phyloP scores from a whole-genome alignment of 1,139 yeast genomes.

The Yamadazyma dushanensis region DNA sequence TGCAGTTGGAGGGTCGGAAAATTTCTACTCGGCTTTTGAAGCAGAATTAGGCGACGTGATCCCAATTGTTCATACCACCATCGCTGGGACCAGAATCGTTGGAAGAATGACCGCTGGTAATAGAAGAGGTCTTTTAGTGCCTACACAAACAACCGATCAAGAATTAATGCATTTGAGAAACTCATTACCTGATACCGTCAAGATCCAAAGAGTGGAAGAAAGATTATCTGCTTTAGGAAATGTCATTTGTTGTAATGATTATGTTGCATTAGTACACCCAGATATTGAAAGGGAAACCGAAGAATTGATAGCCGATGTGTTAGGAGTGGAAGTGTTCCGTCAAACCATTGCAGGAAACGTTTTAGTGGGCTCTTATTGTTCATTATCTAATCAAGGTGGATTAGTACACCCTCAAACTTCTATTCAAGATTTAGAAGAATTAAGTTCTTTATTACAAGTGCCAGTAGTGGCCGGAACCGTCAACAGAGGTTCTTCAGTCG shows the following conservation, averaged over 20 bases:
- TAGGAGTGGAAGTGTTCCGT: slow-evolving; percentile 98
- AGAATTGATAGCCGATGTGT: slow-evolving; percentile 96
- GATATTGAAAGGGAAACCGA: slow-evolving; percentile 99
- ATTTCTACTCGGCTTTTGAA: slow-evolving; percentile 96
- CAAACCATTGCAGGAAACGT: slow-evolving; percentile 99
- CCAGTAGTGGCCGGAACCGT: slow-evolving; percentile 99
- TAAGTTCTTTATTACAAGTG: slow-evolving; percentile 91
- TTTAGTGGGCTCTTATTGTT: slow-evolving; percentile 93
- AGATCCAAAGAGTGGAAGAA: slow-evolving; percentile 97
- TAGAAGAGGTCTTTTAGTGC: slow-evolving; percentile 95
- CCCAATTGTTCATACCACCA: slow-evolving; percentile 95
- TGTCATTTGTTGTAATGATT: slow-evolving; percentile 97
- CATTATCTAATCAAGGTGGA: slow-evolving; percentile 96
- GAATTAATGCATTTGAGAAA: slow-evolving; percentile 97
- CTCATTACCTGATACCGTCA: slow-evolving; percentile 93
- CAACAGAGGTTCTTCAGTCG: slow-evolving; percentile 95
- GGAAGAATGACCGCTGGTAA: slow-evolving; percentile 99
- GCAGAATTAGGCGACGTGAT: slow-evolving; percentile 96
- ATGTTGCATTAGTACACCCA: slow-evolving; percentile 98
- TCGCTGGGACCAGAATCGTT: slow-evolving; percentile 96
- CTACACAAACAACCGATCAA: slow-evolving; percentile 98
- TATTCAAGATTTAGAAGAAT: slow-evolving; percentile 96
- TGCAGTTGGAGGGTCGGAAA: slow-evolving; percentile 97
- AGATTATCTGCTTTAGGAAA: slow-evolving; percentile 95
- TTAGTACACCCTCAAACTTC: slow-evolving; percentile 97